Percentiles rank a stretch among this genome's conserved stretches.
Conservation (phyloP, 2,329 filamentous ascomycete species). For the Fusarium sp. region DNA sequence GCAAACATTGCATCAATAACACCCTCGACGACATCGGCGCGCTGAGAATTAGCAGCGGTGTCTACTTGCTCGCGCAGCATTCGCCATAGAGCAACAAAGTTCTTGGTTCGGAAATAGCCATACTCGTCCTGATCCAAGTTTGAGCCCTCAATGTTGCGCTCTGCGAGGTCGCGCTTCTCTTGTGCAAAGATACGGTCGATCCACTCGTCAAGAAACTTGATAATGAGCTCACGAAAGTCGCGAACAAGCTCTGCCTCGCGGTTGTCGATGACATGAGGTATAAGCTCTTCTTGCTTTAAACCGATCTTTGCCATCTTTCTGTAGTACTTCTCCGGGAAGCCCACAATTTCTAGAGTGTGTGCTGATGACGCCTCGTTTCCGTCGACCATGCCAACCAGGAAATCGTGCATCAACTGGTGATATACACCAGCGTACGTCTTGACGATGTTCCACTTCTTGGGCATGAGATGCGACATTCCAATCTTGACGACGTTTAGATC, state of each 20-base stretch:
- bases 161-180: constrained; percentile 84
- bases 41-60: constrained; percentile 85
- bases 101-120: constrained; percentile 92
- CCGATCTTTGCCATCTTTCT: constrained; percentile 94
- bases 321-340: constrained; percentile 97
- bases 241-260: constrained; percentile 90
- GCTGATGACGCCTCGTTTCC: constrained; percentile 86
- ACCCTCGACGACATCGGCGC: constrained; percentile 91
- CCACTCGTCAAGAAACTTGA: constrained; percentile 96
- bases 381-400: constrained; percentile 84
- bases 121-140: constrained; percentile 90
- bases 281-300: constrained; percentile 79
- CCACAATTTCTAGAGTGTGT: constrained; percentile 90
- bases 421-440: constrained; percentile 92
- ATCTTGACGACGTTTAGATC: constrained; percentile 94
- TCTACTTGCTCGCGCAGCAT: constrained; percentile 95
- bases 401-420: constrained; percentile 95
- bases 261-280: constrained; percentile 89
- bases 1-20: constrained; percentile 97
- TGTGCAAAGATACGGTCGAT: constrained; percentile 91
- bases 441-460: constrained; percentile 96
- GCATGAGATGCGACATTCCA: constrained; percentile 92
- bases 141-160: constrained; percentile 78
- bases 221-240: constrained; percentile 95
- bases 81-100: constrained; percentile 93